Evolutionary conservation across 106 monocot genomes (phyloP).

Genomic region (Dendrobium catenatum): DNA sequence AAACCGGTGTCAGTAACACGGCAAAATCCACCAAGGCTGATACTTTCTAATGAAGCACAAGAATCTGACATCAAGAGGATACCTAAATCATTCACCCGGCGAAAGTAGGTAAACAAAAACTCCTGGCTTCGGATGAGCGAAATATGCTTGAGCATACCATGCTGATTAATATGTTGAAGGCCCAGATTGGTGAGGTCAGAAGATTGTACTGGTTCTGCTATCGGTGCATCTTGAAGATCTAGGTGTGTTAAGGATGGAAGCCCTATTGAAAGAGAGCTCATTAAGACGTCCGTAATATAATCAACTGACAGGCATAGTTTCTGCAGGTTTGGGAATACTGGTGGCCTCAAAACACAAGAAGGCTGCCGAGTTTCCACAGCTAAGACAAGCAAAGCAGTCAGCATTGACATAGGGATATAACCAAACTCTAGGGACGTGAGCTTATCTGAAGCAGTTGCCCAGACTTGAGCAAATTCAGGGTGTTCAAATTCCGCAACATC

Average conservation of each 20-base stretch:
- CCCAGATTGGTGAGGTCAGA: constrained; percentile 82
- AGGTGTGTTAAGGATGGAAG: constrained; percentile 61
- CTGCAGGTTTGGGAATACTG: constrained; percentile 56
- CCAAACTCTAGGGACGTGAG: constrained; percentile 72
- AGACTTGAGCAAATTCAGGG: constrained; percentile 58
- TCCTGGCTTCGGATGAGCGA: constrained; percentile 84
- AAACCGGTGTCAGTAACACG: constrained; percentile 92
- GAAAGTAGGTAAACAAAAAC: constrained; percentile 67
- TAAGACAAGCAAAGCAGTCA: constrained; percentile 36
- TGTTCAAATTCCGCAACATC: constrained; percentile 59
- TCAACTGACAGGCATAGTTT: constrained; percentile 80
- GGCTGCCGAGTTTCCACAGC: constrained; percentile 18
- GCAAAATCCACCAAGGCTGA: constrained; percentile 82
- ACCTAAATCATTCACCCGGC: constrained; percentile 83
- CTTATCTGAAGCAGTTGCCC: constrained; percentile 50
- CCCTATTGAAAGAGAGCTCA: constrained; percentile 52
- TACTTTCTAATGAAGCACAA: constrained; percentile 76
- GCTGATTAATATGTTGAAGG: constrained; percentile 64
- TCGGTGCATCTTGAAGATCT: constrained; percentile 90
- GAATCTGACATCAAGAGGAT: constrained; percentile 69
- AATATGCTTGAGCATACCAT: constrained; percentile 77
- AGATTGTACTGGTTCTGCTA: constrained; percentile 41
- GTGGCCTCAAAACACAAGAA: constrained; percentile 16
- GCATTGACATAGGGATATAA: constrained; percentile 68
- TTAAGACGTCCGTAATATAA: constrained; percentile 62